Evolutionary conservation across 1,139 yeast genomes (phyloP).

Genomic region (Geotrichum bryndzae): DNA sequence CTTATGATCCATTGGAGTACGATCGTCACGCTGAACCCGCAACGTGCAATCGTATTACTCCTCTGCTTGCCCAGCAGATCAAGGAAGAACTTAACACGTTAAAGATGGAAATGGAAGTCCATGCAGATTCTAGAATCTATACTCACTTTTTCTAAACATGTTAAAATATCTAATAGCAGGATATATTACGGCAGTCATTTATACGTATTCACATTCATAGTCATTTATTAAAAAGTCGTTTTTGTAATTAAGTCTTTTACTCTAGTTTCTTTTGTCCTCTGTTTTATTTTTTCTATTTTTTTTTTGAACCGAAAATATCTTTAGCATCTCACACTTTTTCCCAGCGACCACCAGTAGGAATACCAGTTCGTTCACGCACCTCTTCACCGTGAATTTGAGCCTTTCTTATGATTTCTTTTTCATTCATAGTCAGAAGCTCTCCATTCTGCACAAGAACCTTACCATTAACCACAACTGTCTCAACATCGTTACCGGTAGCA

Average conservation of each 20-base stretch:
- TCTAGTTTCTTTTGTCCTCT: not conserved
- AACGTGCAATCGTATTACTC: conserved; percentile 73
- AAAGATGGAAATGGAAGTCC: conserved; percentile 69
- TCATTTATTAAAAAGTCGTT: not conserved
- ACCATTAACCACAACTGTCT: conserved; percentile 27
- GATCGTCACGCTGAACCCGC: conserved; percentile 93
- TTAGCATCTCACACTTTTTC: conserved; percentile 10
- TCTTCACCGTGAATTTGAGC: conserved; percentile 23
- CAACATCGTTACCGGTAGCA: conserved; percentile 28
- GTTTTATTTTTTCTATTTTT: not conserved
- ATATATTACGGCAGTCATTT: not conserved
- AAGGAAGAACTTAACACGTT: conserved; percentile 77
- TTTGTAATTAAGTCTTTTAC: not conserved
- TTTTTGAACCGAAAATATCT: not conserved
- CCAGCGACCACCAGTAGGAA: conserved; percentile 18
- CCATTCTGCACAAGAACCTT: conserved; percentile 22
- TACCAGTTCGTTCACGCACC: conserved; percentile 18
- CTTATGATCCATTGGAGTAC: conserved; percentile 77
- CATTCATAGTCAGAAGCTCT: conserved; percentile 26
- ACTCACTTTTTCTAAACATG: conserved; percentile 65
- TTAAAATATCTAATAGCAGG: not conserved
- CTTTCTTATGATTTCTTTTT: conserved; percentile 24
- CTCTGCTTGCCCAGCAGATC: conserved; percentile 79
- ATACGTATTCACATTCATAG: not conserved
- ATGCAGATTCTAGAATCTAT: conserved; percentile 66